phyloP scores from a whole-genome alignment of 345 rosid genomes.

The Corymbia maculata region DNA sequence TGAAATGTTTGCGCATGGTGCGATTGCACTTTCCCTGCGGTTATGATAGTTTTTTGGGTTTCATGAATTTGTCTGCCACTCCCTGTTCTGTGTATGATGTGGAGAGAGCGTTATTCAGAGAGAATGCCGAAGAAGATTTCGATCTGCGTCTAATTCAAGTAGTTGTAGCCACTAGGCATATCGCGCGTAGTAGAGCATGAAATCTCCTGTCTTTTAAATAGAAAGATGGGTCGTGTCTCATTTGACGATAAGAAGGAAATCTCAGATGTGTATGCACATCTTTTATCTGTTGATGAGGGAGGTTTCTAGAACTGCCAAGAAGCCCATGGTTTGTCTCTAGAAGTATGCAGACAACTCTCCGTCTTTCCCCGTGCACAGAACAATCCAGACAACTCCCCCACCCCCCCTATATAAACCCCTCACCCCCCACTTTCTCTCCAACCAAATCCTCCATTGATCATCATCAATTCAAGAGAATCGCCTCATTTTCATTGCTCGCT shows the following conservation, averaged over 20 bases:
- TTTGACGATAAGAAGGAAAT: background rate
- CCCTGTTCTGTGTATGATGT: background rate
- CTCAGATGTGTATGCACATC: background rate
- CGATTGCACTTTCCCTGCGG: background rate
- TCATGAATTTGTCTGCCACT: background rate
- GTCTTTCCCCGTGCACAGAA: background rate
- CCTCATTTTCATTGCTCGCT: fast-evolving
- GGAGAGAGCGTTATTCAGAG: background rate
- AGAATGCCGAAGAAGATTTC: background rate
- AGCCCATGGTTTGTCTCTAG: background rate
- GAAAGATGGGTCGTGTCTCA: background rate
- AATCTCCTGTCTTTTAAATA: background rate
- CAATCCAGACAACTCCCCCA: background rate
- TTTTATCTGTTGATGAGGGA: background rate
- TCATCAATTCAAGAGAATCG: background rate
- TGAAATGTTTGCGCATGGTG: background rate
- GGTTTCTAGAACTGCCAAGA: background rate
- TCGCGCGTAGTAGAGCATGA: background rate
- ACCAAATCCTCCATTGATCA: background rate
- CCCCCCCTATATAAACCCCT: background rate
- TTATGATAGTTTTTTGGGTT: background rate
- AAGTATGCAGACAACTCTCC: background rate
- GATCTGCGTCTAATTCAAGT: background rate
- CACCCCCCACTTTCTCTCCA: no score
- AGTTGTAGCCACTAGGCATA: background rate